phyloP scores from a whole-genome alignment of 352 stramenopile species.

The Phytopythium cucurbitacearum region DNA sequence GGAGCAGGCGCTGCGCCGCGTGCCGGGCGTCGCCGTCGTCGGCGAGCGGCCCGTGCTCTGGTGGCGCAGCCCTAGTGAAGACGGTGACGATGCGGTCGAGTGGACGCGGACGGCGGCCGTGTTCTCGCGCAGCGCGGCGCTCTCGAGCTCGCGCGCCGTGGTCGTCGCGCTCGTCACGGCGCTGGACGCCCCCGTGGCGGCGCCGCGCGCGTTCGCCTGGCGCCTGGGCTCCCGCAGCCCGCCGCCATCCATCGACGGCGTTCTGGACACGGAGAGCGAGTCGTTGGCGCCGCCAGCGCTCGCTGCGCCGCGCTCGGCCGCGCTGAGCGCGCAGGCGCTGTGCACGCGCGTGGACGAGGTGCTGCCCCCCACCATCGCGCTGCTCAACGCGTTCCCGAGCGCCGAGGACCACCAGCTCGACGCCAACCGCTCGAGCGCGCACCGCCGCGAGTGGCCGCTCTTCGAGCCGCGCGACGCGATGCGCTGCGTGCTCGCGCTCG shows the following conservation, averaged over 20 bases:
- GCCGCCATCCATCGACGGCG: constrained; percentile 8
- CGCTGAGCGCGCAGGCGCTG: constrained; percentile 10
- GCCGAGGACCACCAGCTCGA: constrained; percentile 31
- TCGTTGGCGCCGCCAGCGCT: too few species aligned
- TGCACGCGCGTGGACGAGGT: constrained; percentile 34
- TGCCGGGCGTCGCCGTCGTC: constrained; percentile 39
- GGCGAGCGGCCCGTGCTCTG: constrained; percentile 36
- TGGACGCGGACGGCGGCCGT: constrained; percentile 50
- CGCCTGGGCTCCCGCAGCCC: constrained; percentile 45
- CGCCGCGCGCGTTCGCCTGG: constrained; percentile 67
- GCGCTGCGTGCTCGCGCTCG: constrained; percentile 34
- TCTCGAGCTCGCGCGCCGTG: constrained; percentile 60
- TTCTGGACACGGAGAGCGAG: too few species aligned
- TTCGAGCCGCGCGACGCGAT: constrained; percentile 36
- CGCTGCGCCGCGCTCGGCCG: constrained; percentile 12
- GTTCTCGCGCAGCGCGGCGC: constrained; percentile 39
- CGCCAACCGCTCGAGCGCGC: constrained; percentile 29
- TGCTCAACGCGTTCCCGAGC: constrained; percentile 37
- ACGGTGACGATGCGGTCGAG: constrained; percentile 11
- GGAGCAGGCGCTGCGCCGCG: constrained; percentile 9
- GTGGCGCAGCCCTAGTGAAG: constrained; percentile 47
- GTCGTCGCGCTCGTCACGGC: constrained; percentile 56
- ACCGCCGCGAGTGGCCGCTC: constrained; percentile 50
- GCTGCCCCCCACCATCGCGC: constrained; percentile 42
- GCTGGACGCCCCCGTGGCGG: constrained; percentile 44